Evolutionary conservation across 2,329 filamentous ascomycete species (phyloP), one percentile per base, ranked within the genome.

Genomic region (Diplodia sapinea): DNA sequence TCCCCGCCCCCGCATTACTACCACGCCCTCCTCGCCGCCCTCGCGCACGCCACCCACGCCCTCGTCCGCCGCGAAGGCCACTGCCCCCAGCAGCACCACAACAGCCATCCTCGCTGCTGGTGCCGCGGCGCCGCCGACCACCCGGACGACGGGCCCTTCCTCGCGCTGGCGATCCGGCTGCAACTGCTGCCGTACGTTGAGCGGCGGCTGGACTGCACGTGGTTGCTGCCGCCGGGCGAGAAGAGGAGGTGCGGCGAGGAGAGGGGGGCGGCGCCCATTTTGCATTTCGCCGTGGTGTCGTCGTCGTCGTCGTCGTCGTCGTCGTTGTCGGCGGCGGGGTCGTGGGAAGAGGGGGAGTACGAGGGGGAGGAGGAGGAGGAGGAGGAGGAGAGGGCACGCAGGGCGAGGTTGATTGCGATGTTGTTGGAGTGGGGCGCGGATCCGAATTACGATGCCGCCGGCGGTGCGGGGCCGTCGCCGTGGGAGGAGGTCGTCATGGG

Each of bases 221-320:
- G 56, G 56, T 1, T 49, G 38, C 7, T 15, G 40, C 23, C 31
- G 31, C 31, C 31, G 31, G 31, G 8, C 31, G 31, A 33, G 31
- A 33, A 6, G 31, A 33, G 6, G 31, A 33, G 5, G 31, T 8
- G 2, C 31, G 31, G 31, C 3, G 23, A 33, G 3, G 47, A 7
- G 73, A 76, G 17, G 71, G 74, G 13, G 70, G 71, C 56, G 71
- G 71, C 36, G 70, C 68, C 33, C 64, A 56, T 26, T 68, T 6
- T 61, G 56, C 13, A n/a, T 15, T 49, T 61, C 31, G 56, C 56
- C 15, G 56, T 61, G 2, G 26, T 23, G 29, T 20, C 20, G 51
- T 1, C 7, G 15, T n/a, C 15, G 13, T 2, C 15, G 40, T 8
- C 17, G 13, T 17, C n/a, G n/a, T n/a, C n/a, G n/a, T n/a, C n/a